Percentiles rank a stretch among this genome's conserved stretches.
These are phyloP conservation scores for Kluyveromyces sp. DNA, from an alignment of 1,139 yeast genomes.

Conservation along the genomic window DNA sequence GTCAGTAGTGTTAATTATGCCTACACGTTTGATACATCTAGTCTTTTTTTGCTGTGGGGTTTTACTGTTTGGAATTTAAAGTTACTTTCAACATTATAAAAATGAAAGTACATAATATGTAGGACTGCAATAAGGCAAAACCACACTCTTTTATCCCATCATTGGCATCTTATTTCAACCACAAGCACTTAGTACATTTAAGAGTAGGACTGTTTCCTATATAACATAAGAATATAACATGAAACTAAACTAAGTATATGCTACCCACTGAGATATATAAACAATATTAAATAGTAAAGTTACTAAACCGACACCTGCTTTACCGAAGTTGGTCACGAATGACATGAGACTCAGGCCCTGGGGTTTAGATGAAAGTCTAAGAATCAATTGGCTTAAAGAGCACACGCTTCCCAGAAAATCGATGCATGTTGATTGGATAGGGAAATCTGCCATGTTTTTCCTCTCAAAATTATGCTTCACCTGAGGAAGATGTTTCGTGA, in stretches of 20 bases:
- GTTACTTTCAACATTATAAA: no score
- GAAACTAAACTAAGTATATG: constrained; percentile 11
- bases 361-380: constrained; percentile 20
- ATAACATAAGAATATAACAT: no score
- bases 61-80: no score
- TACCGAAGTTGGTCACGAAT: constrained; percentile 27
- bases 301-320: constrained; percentile 28
- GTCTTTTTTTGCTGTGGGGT: no score
- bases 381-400: constrained; percentile 39
- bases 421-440: constrained; percentile 41
- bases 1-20: no score
- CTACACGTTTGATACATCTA: no score
- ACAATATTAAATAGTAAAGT: constrained; percentile 25
- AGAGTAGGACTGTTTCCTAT: no score
- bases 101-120: no score
- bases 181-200: not conserved
- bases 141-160: not conserved
- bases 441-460: constrained; percentile 50
- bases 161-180: not conserved
- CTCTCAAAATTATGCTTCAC: constrained; percentile 45
- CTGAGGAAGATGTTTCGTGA: constrained; percentile 57
- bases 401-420: constrained; percentile 51
- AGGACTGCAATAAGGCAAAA: no score
- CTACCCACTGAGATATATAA: constrained; percentile 24
- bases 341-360: constrained; percentile 17